phyloP scores from a whole-genome alignment of 2,329 filamentous ascomycete species.

The Orbilia ellipsospora region DNA sequence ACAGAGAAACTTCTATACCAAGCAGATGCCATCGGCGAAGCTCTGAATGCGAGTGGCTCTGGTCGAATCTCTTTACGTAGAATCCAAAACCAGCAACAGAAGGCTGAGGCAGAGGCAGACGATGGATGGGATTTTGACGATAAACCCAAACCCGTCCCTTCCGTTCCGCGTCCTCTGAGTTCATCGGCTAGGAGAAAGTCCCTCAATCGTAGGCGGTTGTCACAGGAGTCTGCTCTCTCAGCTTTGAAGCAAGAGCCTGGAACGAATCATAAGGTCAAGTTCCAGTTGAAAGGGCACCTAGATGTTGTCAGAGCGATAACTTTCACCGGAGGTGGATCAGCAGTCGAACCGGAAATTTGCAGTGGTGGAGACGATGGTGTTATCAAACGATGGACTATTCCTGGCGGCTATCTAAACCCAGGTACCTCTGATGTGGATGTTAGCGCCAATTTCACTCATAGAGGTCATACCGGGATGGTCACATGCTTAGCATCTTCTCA shows the following conservation, averaged over 20 bases:
- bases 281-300: conserved; percentile 89
- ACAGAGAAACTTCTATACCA: conserved; percentile 70
- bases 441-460: conserved; percentile 91
- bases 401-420: conserved; percentile 75
- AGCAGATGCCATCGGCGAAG: conserved; percentile 70
- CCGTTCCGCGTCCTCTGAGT: conserved; percentile 64
- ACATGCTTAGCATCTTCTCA: conserved; percentile 87
- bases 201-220: conserved; percentile 75
- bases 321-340: conserved; percentile 95
- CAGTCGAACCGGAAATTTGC: conserved; percentile 95
- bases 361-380: conserved; percentile 95
- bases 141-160: conserved; percentile 74
- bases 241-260: conserved; percentile 70
- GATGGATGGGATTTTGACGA: conserved; percentile 94
- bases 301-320: conserved; percentile 94
- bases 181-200: conserved; percentile 85
- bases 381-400: conserved; percentile 96
- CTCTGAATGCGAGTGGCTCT: conserved; percentile 66
- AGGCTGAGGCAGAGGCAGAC: conserved; percentile 65
- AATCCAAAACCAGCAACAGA: conserved; percentile 83
- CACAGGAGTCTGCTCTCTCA: conserved; percentile 66
- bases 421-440: conserved; percentile 86
- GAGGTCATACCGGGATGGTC: conserved; percentile 90
- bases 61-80: conserved; percentile 77
- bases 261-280: conserved; percentile 88